Percentiles rank a stretch among this genome's conserved stretches.
Evolutionary conservation across 352 stramenopile species (phyloP).

Genomic region (Pythium rhizo-oryzae): DNA sequence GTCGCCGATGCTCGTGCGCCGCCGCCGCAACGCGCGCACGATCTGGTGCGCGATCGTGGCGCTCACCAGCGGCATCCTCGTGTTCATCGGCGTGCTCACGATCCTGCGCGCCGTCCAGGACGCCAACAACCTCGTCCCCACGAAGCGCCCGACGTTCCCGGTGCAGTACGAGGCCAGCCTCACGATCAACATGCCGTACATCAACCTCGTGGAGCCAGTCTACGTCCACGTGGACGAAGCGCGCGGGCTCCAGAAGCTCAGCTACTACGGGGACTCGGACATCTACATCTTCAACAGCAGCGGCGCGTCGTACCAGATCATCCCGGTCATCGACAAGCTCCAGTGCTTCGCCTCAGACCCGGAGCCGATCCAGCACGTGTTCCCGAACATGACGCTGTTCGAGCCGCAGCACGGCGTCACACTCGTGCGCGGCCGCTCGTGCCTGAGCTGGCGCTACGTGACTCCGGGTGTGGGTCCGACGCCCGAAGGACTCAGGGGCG

Average conservation of each 20-base stretch:
- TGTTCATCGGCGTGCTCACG: slow-evolving; percentile 81
- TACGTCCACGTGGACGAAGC: slow-evolving; percentile 82
- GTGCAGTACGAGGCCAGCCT: slow-evolving; percentile 88
- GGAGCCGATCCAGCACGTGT: slow-evolving; percentile 77
- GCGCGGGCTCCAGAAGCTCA: slow-evolving; percentile 81
- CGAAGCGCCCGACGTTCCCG: slow-evolving; percentile 71
- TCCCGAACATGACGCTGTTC: slow-evolving; percentile 84
- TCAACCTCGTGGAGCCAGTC: slow-evolving; percentile 85
- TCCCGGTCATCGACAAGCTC: slow-evolving; percentile 74
- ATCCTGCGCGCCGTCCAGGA: slow-evolving; percentile 85
- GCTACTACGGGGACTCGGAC: slow-evolving; percentile 88
- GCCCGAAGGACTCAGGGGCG: slow-evolving; percentile 65
- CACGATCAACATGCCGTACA: slow-evolving; percentile 90
- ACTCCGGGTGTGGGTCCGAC: slow-evolving; percentile 60
- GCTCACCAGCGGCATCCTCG: slow-evolving; percentile 71
- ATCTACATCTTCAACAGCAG: slow-evolving; percentile 88
- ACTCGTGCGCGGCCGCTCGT: slow-evolving; percentile 68
- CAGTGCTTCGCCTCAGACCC: slow-evolving; percentile 73
- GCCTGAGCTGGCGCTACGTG: slow-evolving; percentile 83
- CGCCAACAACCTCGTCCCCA: slow-evolving; percentile 69
- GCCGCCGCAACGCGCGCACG: slow-evolving; percentile 65
- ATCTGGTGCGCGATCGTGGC: slow-evolving; percentile 87
- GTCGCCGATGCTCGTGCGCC: slow-evolving; percentile 43
- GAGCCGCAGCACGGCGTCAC: slow-evolving; percentile 83
- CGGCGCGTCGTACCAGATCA: slow-evolving; percentile 82